phyloP scores from a whole-genome alignment of 2,329 filamentous ascomycete species.

The Malbranchea cinnamomea region DNA sequence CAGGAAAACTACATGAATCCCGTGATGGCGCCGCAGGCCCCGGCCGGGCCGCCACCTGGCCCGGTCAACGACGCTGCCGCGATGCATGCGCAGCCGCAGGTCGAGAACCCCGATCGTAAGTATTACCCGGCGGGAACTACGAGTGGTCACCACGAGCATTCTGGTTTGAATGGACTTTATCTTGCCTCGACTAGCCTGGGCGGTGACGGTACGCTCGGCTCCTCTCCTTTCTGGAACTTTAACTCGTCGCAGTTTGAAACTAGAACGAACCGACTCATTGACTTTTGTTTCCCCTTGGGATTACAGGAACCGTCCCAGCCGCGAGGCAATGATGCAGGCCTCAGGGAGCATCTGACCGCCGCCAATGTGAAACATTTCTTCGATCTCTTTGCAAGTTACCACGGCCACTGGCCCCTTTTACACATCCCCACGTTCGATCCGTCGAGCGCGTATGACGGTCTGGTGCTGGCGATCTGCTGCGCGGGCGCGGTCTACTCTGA shows the following conservation, averaged over 20 bases:
- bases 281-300: slow-evolving; percentile 44
- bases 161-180: slow-evolving; percentile 33
- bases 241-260: slow-evolving; percentile 35
- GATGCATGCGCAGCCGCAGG: slow-evolving; percentile 55
- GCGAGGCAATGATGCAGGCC: slow-evolving; percentile 34
- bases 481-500: slow-evolving; percentile 63
- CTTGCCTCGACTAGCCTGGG: slow-evolving; percentile 31
- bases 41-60: no score
- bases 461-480: slow-evolving; percentile 56
- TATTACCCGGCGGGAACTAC: slow-evolving; percentile 34
- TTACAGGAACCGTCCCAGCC: slow-evolving; percentile 41
- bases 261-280: slow-evolving; percentile 33
- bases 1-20: slow-evolving; percentile 50
- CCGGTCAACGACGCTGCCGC: slow-evolving; percentile 55
- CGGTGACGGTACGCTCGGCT: slow-evolving; percentile 33
- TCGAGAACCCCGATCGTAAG: slow-evolving; percentile 39
- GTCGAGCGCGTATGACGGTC: slow-evolving; percentile 48
- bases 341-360: slow-evolving; percentile 43
- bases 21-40: slow-evolving; percentile 46
- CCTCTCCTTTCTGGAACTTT: slow-evolving; percentile 26
- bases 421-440: slow-evolving; percentile 59
- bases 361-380: slow-evolving; percentile 58
- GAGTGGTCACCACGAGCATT: slow-evolving; percentile 23
- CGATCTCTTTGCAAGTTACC: slow-evolving; percentile 55
- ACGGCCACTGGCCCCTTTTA: slow-evolving; percentile 58